A percentile compares a stretch with the other conserved stretches of the same genome.
phyloP scores from a whole-genome alignment of 495 filamentous ascomycete species.

The Lasiosphaeria miniovina region DNA sequence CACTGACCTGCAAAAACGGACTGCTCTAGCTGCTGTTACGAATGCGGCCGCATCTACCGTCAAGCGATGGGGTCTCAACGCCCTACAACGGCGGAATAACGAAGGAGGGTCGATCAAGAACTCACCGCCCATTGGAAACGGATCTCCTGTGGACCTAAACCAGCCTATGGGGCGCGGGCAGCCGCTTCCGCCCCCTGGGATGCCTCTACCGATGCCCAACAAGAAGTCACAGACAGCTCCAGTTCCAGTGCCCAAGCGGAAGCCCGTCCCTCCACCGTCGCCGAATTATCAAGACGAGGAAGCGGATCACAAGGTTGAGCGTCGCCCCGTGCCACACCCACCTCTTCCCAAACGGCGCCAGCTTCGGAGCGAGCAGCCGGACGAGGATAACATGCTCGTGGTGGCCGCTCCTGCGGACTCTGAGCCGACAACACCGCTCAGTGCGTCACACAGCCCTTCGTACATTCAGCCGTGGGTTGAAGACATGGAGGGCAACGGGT shows the following conservation, averaged over 20 bases:
- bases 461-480: slow-evolving; percentile 46
- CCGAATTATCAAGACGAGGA: slow-evolving; percentile 22
- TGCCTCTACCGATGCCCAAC: slow-evolving; percentile 57
- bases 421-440: slow-evolving; percentile 53
- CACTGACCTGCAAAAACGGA: slow-evolving; percentile 36
- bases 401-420: slow-evolving; percentile 57
- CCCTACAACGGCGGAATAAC: slow-evolving; percentile 56
- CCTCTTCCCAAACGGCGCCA: slow-evolving; percentile 35
- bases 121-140: slow-evolving; percentile 18
- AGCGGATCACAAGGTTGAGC: slow-evolving; percentile 29
- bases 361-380: slow-evolving; percentile 24
- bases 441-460: slow-evolving; percentile 20
- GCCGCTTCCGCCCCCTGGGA: slow-evolving; percentile 71
- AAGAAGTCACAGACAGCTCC: slow-evolving; percentile 54
- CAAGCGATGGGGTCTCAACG: slow-evolving; percentile 79
- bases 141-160: slow-evolving; percentile 48
- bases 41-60: slow-evolving; percentile 70
- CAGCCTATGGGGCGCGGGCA: slow-evolving; percentile 73
- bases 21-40: slow-evolving; percentile 57
- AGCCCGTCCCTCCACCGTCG: slow-evolving; percentile 43
- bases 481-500: slow-evolving; percentile 28
- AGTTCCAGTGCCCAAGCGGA: slow-evolving; percentile 53
- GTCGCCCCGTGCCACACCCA: slow-evolving; percentile 44
- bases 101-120: slow-evolving; percentile 31
- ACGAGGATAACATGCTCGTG: slow-evolving; percentile 52